Evolutionary conservation across 768 basidiomycete species (phyloP).

Genomic region (Xerocomus brunneocitrinus): DNA sequence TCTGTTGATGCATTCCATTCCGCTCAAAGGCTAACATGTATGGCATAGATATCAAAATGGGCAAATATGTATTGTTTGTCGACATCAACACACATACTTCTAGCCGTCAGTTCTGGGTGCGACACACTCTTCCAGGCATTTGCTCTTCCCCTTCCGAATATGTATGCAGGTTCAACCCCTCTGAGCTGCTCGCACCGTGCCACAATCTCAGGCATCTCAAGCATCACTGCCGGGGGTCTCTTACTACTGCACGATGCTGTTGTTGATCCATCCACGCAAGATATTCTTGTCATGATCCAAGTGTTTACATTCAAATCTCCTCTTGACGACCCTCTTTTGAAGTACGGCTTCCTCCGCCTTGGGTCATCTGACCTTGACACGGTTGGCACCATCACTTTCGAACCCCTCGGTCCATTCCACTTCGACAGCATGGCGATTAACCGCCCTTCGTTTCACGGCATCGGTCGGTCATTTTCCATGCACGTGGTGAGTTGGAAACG

Average conservation of each 20-base stretch:
- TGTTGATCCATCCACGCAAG: neutral
- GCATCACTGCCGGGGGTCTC: neutral
- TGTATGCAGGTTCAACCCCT: neutral
- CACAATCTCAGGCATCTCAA: neutral
- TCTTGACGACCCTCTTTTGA: neutral
- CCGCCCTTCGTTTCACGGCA: neutral
- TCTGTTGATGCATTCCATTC: neutral
- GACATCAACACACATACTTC: constrained; percentile 20
- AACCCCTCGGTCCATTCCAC: neutral
- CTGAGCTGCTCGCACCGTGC: neutral
- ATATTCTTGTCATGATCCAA: neutral
- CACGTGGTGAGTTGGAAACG: too few relatives aligned
- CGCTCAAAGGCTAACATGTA: neutral
- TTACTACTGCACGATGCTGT: neutral
- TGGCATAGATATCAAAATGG: neutral
- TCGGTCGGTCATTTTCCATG: neutral
- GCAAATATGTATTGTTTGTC: constrained; percentile 2
- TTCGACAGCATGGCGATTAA: too few relatives aligned
- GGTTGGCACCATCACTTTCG: neutral
- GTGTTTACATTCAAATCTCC: neutral
- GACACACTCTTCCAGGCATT: neutral
- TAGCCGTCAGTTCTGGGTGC: neutral
- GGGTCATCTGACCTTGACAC: neutral
- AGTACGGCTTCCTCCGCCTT: constrained; percentile 6
- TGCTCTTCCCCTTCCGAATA: neutral